Base-by-base conservation (phyloP, 495 filamentous ascomycete genomes). In the Sabuloglossum arenarium region DNA sequence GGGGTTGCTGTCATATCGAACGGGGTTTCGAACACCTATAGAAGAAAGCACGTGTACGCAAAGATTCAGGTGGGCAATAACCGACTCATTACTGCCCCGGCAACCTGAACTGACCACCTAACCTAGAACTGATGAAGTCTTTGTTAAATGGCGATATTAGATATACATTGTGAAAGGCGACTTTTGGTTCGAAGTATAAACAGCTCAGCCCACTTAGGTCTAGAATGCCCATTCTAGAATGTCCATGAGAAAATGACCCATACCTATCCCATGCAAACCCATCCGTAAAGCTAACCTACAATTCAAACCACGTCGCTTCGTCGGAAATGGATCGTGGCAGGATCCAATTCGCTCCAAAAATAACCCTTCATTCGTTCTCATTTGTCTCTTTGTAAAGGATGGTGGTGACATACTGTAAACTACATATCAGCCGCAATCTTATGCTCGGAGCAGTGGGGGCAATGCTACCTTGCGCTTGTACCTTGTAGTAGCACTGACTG, bases 401-500 rank as follows among this genome's bases (percentile, higher is more conserved):
- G 0, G 88, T 96, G 10, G 90, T 98, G 19, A 97, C 86, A 69
- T 97, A 96, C 90, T 97, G 64, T 24, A 54, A 3, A 27, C 43
- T 32, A 64, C 29, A 65, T 57, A 57, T 68, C 54, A 63, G 45
- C 45, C 51, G 54, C 63, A n/a, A 64, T 55, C 42, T 56, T 37
- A 39, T 16, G 5, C 23, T 23, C 24, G 25, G 9, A 56, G 54
- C 14, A 56, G 25, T 29, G 11, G 50, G 23, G 53, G 37, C 21
- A 29, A 2, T 42, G 28, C 60, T 71, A 94, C 91, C 82, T 98
- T 98, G 66, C 81, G 82, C 73, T 87, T 90, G 68, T 97, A 97
- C 69, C 91, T 77, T 21, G 93, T 98, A 16, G 91, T 98, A 19
- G 87, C 91, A 64, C 88, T 95, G 3, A 94, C 91, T n/a, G 93